A percentile compares a stretch with the other conserved stretches of the same genome.
These are phyloP conservation scores for Candida smagusa DNA, from an alignment of 1,139 yeast genomes.

Conservation along the genomic window DNA sequence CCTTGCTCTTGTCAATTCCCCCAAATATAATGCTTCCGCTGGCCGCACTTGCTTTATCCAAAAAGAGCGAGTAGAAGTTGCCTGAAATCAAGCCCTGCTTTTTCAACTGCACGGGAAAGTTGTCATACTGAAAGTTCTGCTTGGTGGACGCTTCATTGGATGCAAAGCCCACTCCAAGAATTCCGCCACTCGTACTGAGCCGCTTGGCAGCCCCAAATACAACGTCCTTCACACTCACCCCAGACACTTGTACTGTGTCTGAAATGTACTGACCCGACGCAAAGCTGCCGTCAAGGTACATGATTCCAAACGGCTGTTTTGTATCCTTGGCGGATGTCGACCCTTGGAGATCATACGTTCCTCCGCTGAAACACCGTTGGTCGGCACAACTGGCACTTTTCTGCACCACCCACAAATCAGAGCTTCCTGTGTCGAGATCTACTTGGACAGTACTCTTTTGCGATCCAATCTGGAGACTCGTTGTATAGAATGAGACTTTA, in stretches of 20 bases:
- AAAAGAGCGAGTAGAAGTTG: slow-evolving; percentile 15
- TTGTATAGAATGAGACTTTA: too few species aligned
- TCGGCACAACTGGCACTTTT: too few species aligned
- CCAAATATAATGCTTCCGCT: slow-evolving; percentile 19
- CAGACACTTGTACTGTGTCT: background rate
- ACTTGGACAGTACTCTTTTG: too few species aligned
- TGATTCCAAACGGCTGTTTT: background rate
- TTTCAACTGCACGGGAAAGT: slow-evolving; percentile 20
- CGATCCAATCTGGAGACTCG: too few species aligned
- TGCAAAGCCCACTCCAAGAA: background rate
- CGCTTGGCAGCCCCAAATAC: background rate
- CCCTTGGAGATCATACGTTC: too few species aligned
- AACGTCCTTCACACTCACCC: background rate
- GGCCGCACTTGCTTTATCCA: slow-evolving; percentile 12
- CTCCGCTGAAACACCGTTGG: too few species aligned
- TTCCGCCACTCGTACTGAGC: background rate
- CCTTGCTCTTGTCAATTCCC: slow-evolving; percentile 17
- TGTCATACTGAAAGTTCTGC: slow-evolving; percentile 11
- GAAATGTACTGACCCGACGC: background rate
- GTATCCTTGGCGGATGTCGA: too few species aligned
- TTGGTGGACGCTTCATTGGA: background rate
- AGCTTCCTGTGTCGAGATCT: too few species aligned
- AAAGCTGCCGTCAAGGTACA: background rate
- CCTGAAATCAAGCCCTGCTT: slow-evolving; percentile 19
- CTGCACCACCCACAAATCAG: too few species aligned